Evolutionary conservation across 2,329 filamentous ascomycete genomes (phyloP), one percentile per base, ranked within the genome.

Genomic region (Paecilomyces formosus): DNA sequence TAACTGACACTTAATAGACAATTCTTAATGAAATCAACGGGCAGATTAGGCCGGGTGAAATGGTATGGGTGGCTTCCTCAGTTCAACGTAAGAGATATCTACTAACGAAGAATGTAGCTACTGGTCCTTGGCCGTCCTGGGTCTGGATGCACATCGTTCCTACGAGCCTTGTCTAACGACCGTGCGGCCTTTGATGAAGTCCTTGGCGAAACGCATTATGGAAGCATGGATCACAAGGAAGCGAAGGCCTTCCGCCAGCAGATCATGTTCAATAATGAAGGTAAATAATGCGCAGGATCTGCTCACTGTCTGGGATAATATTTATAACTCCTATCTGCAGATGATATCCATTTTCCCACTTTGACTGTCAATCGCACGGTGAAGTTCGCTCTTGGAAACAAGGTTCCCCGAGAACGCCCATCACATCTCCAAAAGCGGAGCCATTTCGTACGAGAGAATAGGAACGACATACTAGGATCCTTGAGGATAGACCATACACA

Each of bases 331-430:
- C 2, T n/a, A n/a, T 18, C n/a, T 9, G 2, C n/a, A 45, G 84
- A 87, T 21, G 88, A 90, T 67, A 78, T 87, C 22, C 88, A 91
- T 66, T 92, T 90, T 62, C 86, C 89, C 0, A 86, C 88, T 3
- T 75, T 92, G 21, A 90, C 86, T 0, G 87, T 92, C 3, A 86
- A 88, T 1, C 82, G 89, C 58, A 92, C 89, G 0, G 79, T 92
- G 15, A 81, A 85, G 58, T 92, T 92, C 65, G 89, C 89, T 0
- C 79, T 88, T 1, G 81, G 84, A 33, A 85, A 71, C 56, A 73
- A 73, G 26, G 54, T 72, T 1, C 71, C 71, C 1, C 60, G 63
- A 5, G 66, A 70, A 54, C 64, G 70, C 1, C 66, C 68, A 0
- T 62, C 63, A 0, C 61, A 64, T 13, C 54, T 67, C 2, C 62